phyloP scores from a whole-genome alignment of 176 grass and related monocot genomes.

The Triticum aestivum region IWGSC_CS_RefSeq_v2.1 NC_057806.1:677299345-677299844 shows the following conservation, averaged over 20 bases:
- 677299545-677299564: neutral
- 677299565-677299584: neutral
- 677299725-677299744: neutral
- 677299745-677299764: constrained; percentile 1
- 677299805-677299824: neutral
- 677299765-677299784: constrained; percentile 31
- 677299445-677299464: neutral
- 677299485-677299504: constrained; percentile 41
- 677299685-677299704: neutral
- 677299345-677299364: constrained; percentile 37
- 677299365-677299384: constrained; percentile 25
- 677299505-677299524: constrained; percentile 40
- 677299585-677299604: neutral
- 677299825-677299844: constrained; percentile 3
- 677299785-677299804: constrained; percentile 10
- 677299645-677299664: neutral
- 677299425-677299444: constrained; percentile 15
- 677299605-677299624: neutral
- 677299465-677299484: constrained; percentile 3
- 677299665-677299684: neutral
- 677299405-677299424: constrained; percentile 36
- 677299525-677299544: neutral
- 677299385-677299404: constrained; percentile 38
- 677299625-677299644: neutral
- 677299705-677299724: neutral